phyloP scores from a whole-genome alignment of 2,329 filamentous ascomycete genomes.

The Venturia carpophila region DNA sequence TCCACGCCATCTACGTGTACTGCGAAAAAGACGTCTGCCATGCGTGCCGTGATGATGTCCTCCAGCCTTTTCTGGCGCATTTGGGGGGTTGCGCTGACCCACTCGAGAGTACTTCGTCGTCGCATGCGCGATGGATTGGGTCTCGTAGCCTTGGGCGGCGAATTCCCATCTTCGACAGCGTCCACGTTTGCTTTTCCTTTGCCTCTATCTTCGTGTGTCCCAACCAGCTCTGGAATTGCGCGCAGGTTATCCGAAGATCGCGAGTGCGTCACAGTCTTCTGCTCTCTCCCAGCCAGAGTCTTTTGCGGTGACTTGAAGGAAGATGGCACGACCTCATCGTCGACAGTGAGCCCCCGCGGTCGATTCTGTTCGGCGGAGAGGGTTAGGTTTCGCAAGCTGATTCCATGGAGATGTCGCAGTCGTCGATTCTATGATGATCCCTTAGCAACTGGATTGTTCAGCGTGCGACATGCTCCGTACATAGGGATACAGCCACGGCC shows the following conservation, averaged over 20 bases:
- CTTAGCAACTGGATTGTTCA: constrained; percentile 12
- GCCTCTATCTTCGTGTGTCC: constrained; percentile 8
- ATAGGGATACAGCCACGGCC: constrained; percentile 46
- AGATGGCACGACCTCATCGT: constrained; percentile 67
- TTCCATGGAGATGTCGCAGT: constrained; percentile 76
- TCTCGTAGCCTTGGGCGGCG: constrained; percentile 20
- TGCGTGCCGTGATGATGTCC: constrained; percentile 58
- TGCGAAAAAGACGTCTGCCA: constrained; percentile 86
- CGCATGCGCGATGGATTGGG: constrained; percentile 28
- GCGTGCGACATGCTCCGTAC: constrained; percentile 28
- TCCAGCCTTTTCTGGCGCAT: constrained; percentile 68
- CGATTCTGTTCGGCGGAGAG: constrained; percentile 47
- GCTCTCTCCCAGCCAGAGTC: constrained; percentile 47
- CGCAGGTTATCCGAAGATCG: constrained; percentile 50
- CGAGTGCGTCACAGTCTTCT: constrained; percentile 46
- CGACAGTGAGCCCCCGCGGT: constrained; percentile 55
- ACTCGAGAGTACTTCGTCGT: constrained; percentile 55
- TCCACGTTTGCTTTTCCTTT: constrained; percentile 22
- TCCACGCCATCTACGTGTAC: constrained; percentile 58
- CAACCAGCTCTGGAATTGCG: constrained; percentile 28
- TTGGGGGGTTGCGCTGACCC: constrained; percentile 52
- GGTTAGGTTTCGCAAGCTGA: constrained; percentile 78
- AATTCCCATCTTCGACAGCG: constrained; percentile 23
- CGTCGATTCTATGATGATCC: constrained; percentile 60
- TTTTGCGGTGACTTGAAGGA: constrained; percentile 60